Evolutionary conservation across 768 basidiomycete genomes (phyloP).

Genomic region (Tricholoma matsutake): DNA sequence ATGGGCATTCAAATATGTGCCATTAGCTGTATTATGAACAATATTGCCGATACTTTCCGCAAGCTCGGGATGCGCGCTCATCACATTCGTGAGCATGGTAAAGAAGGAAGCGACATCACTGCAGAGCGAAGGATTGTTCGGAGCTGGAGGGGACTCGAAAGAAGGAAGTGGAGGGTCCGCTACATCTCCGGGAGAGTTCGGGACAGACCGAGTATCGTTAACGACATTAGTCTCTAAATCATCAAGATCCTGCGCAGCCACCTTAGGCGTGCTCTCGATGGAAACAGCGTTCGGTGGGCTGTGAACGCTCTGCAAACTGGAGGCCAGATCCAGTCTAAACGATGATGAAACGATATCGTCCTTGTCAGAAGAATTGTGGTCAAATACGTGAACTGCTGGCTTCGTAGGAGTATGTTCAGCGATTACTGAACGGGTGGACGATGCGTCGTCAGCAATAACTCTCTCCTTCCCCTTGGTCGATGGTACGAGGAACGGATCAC

Average conservation of each 20-base stretch:
- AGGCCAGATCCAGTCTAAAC: constrained; percentile 8
- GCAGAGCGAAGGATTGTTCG: constrained; percentile 44
- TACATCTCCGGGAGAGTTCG: not conserved
- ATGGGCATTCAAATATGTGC: constrained; percentile 68
- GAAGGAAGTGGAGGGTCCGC: constrained; percentile 53
- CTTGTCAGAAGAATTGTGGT: constrained; percentile 25
- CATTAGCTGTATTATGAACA: constrained; percentile 55
- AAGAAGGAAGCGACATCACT: constrained; percentile 65
- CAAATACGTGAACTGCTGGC: constrained; percentile 59
- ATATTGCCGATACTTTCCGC: constrained; percentile 66
- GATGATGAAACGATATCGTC: not conserved
- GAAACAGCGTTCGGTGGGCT: constrained; percentile 9
- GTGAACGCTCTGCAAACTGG: not conserved
- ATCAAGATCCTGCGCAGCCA: constrained; percentile 13
- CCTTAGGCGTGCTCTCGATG: constrained; percentile 39
- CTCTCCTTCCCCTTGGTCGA: constrained; percentile 51
- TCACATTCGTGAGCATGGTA: constrained; percentile 48
- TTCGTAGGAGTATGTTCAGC: constrained; percentile 49
- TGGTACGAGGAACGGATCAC: constrained; percentile 7
- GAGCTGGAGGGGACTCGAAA: constrained; percentile 30
- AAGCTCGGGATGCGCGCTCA: constrained; percentile 69
- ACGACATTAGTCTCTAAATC: not conserved
- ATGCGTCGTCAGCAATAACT: constrained; percentile 32
- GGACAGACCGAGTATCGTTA: not conserved
- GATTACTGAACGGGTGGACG: constrained; percentile 38